Base-by-base conservation (phyloP, 805 yeast species). In the Kockiozyma suomiensis region DNA sequence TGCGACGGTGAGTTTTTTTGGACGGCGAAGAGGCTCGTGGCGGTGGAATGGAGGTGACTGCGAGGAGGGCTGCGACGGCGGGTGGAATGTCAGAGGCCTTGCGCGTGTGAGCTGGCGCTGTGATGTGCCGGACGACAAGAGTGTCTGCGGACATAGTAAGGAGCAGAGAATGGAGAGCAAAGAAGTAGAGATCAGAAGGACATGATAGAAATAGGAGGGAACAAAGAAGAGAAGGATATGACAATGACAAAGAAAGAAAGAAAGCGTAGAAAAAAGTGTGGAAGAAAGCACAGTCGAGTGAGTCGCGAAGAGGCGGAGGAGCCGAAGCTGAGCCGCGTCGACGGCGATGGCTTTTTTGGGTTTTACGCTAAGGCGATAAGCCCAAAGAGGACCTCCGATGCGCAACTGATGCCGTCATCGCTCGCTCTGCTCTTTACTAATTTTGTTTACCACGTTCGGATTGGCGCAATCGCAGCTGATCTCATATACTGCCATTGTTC, bases 21-120 rank as follows among this genome's bases (percentile, higher is more conserved):
- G 41, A 13, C 12, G 55, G 37, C 23, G 50, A 25, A 26, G 47
- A 12, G 25, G 47, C 2, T 12, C 51, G 52, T 3, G 61, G 66
- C 2, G 54, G 64, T 17, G 66, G 66, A 37, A 62, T 62, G 41
- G 66, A 54, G 50, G 66, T 62, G 57, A 62, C 66, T 8, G 66
- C 66, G 41, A 62, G 61, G n/a, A 62, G 54, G 17, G 66, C 66
- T 8, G 66, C 66, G 50, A 62, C 66, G 8, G 64, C 64, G 3
- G 66, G 65, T 17, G 66, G 59, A n/a, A 57, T 38, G 38, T 52
- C 60, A 3, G 47, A 38, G 30, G 48, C 19, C 26, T 33, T 40
- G 30, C 42, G 33, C 21, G 52, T 23, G 41, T 23, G 49, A 17
- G 46, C 43, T 7, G 53, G 41, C 19, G 58, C 17, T 12, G 33